A percentile compares a stretch with the other conserved stretches of the same genome.
Conservation (phyloP, 2,329 filamentous ascomycete species). For the Clarireedia hainanense region DNA sequence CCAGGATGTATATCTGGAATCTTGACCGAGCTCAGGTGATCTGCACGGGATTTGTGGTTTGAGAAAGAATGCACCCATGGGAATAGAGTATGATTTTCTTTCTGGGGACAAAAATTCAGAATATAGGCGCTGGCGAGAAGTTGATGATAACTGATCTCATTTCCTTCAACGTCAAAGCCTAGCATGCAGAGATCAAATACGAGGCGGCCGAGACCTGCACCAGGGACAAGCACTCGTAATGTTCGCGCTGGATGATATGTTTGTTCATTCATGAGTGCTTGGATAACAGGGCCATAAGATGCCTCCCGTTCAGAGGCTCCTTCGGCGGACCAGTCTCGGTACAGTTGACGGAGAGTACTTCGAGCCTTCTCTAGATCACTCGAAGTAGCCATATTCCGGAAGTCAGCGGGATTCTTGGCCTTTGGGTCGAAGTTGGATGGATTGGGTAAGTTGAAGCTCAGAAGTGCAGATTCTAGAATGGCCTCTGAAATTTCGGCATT, state of each 20-base stretch:
- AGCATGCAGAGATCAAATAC: conserved; percentile 75
- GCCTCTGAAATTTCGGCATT: conserved; percentile 78
- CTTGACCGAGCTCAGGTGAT: conserved; percentile 66
- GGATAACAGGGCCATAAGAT: conserved; percentile 68
- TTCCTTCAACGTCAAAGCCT: conserved; percentile 75
- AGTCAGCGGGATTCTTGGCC: conserved; percentile 38
- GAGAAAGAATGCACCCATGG: conserved; percentile 87
- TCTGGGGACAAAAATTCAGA: conserved; percentile 56
- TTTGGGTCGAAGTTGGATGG: not conserved
- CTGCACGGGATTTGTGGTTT: conserved; percentile 65
- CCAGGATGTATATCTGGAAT: conserved; percentile 78
- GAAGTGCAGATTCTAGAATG: conserved; percentile 64
- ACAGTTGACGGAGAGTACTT: conserved; percentile 88
- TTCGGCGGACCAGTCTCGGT: conserved; percentile 84
- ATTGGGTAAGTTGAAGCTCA: conserved; percentile 50
- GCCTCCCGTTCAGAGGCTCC: conserved; percentile 66
- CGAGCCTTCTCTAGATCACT: conserved; percentile 83
- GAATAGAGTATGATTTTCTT: conserved; percentile 63
- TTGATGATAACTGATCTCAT: conserved; percentile 95
- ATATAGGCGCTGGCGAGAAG: conserved; percentile 77
- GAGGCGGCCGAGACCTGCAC: conserved; percentile 79
- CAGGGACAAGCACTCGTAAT: conserved; percentile 67
- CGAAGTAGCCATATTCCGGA: conserved; percentile 63
- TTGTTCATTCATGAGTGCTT: conserved; percentile 49
- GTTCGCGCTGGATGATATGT: conserved; percentile 9